A percentile compares a stretch with the other conserved stretches of the same genome.
These are phyloP conservation scores for Neoboletus magnificus DNA, from an alignment of 768 basidiomycete species.

Conservation along the genomic window DNA sequence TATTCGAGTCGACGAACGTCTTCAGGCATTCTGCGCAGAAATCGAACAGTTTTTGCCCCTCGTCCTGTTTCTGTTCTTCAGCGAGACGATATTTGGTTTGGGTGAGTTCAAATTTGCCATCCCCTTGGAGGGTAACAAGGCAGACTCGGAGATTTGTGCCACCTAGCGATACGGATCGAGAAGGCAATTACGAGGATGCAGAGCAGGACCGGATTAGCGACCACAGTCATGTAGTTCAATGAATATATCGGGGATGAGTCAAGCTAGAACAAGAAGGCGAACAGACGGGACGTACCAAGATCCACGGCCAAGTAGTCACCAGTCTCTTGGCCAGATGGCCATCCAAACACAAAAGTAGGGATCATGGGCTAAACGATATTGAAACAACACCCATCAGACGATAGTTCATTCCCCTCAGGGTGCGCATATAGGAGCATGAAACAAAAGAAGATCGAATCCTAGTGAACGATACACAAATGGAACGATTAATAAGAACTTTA, in stretches of 20 bases:
- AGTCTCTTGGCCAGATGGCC: constrained; percentile 85
- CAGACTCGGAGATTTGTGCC: constrained; percentile 99
- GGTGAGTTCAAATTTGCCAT: constrained; percentile 96
- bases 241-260: neutral
- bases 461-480: neutral
- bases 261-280: neutral
- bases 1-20: constrained; percentile 78
- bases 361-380: constrained; percentile 74
- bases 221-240: neutral
- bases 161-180: constrained; percentile 40
- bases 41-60: constrained; percentile 94
- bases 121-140: constrained; percentile 86
- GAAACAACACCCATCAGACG: constrained; percentile 10
- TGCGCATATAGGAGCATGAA: constrained; percentile 1
- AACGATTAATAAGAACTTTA: neutral
- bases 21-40: constrained; percentile 95
- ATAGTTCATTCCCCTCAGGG: neutral
- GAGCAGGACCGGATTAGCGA: neutral
- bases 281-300: constrained; percentile 55
- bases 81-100: constrained; percentile 96
- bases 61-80: constrained; percentile 97
- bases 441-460: neutral
- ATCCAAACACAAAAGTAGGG: constrained; percentile 94
- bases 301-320: constrained; percentile 91
- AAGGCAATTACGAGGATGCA: neutral